A percentile compares a stretch with the other conserved stretches of the same genome.
These are phyloP conservation scores for Coniochaeta prunicola DNA, from an alignment of 2,329 filamentous ascomycete species.

Conservation along the genomic window DNA sequence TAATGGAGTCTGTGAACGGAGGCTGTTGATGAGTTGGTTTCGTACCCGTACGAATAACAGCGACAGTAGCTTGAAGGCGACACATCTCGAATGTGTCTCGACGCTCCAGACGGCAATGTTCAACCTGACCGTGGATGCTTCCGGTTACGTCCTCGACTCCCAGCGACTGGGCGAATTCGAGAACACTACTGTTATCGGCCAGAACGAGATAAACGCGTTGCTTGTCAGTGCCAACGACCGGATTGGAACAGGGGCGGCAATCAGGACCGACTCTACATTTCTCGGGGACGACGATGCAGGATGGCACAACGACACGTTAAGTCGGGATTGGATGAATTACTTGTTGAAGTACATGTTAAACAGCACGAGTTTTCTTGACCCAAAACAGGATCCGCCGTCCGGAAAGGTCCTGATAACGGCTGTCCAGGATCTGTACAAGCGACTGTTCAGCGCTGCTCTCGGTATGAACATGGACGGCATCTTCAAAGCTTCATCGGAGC, in stretches of 20 bases:
- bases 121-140: conserved; percentile 20
- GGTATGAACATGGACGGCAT: conserved; percentile 12
- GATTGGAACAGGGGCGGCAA: conserved; percentile 4
- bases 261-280: background rate
- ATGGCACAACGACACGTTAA: conserved; percentile 41
- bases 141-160: conserved; percentile 17
- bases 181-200: conserved; percentile 12
- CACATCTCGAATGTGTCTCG: background rate
- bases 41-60: background rate
- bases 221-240: background rate
- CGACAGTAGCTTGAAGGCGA: background rate
- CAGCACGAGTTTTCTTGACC: conserved; percentile 24
- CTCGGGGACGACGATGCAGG: background rate
- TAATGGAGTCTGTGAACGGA: background rate
- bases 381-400: conserved; percentile 13
- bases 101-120: conserved; percentile 25
- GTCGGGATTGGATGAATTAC: conserved; percentile 38
- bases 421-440: conserved; percentile 17
- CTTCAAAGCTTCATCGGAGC: conserved; percentile 18
- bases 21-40: background rate
- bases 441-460: conserved; percentile 24
- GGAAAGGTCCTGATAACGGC: conserved; percentile 1
- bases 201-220: conserved; percentile 3
- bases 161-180: conserved; percentile 7
- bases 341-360: conserved; percentile 27